Percentiles rank a stretch among this genome's conserved stretches.
Evolutionary conservation across 164 flowering plant species (phyloP).

Genomic region (Berberis vulgaris): DNA sequence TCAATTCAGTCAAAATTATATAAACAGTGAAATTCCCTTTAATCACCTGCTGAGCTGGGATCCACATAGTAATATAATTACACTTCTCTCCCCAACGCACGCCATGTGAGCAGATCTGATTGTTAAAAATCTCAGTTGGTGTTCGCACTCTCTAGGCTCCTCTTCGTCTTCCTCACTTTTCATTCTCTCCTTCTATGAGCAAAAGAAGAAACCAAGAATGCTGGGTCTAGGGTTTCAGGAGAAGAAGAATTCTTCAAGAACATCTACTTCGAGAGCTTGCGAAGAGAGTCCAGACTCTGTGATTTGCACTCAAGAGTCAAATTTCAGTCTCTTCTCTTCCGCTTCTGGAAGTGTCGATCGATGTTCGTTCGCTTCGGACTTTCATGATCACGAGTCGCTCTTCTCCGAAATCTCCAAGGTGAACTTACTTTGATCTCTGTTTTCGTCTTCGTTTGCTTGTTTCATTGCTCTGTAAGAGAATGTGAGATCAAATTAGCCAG

Average conservation of each 20-base stretch:
- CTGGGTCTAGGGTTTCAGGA: slow-evolving; percentile 33
- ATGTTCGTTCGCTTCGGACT: slow-evolving; percentile 70
- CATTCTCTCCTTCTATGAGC: neutral
- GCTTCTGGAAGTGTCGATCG: slow-evolving; percentile 70
- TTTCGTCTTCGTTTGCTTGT: no score
- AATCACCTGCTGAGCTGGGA: no score
- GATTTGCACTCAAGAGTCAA: slow-evolving; percentile 48
- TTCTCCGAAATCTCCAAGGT: slow-evolving; percentile 49
- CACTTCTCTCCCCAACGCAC: no score
- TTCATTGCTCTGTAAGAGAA: no score
- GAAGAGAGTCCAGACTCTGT: slow-evolving; percentile 77
- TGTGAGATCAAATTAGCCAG: no score
- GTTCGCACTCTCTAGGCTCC: neutral
- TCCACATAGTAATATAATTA: no score
- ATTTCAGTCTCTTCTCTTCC: slow-evolving; percentile 65
- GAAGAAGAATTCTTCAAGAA: slow-evolving; percentile 11
- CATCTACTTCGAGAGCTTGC: slow-evolving; percentile 21
- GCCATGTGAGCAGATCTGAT: no score
- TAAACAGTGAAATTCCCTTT: no score
- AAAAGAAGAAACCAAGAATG: slow-evolving; percentile 28
- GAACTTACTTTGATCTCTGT: neutral
- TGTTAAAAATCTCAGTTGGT: no score
- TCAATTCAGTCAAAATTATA: no score
- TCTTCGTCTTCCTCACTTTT: neutral
- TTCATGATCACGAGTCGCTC: slow-evolving; percentile 50